Base-by-base conservation (phyloP, 805 yeast species). In the Lachancea nothofagi region DNA sequence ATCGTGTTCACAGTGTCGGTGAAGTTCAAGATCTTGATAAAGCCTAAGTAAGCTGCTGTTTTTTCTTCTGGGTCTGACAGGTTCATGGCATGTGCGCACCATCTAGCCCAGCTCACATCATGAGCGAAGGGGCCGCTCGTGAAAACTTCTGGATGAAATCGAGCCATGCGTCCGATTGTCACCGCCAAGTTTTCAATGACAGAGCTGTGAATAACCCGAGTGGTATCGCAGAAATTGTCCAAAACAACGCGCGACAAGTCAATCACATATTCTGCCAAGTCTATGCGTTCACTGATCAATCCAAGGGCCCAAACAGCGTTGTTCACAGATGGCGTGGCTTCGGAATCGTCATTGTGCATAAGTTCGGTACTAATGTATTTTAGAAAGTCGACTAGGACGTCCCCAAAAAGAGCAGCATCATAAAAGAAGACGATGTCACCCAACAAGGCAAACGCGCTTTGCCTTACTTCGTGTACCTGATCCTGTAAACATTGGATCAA, bases 221-320 rank as follows among this genome's bases (percentile, higher is more conserved):
- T 44, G 5, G 56, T 50, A 7, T 51, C 50, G 7, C 55, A 45
- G 36, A 59, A 59, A 13, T 55, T 33, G 42, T 61, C 64, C 8
- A 59, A 34, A 14, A 58, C 39, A 7, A 59, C 40, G 8, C 55
- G 46, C 10, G 61, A 50, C 24, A 62, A 23, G 27, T 61, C 62
- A 19, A 62, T 41, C 20, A 60, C 46, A 38, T 51, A 57, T 10
- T 52, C 55, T 14, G 55, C 49, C 20, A 62, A 33, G 33, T 60
- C 60, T 8, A 60, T 40, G 41, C 84, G 74, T 53, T 88, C 67
- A 3, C 86, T 71, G 22, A 93, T 77, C 59, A 93, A 95, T 31
- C 98, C 97, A 10, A 84, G 65, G 2, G 96, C 77, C 98, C 98
- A 93, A 36, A 86, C 78, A 1, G 97, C 93, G 61, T 93, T 93